Conservation (phyloP, 2,329 filamentous ascomycete species). For the Shiraia sp. region DNA sequence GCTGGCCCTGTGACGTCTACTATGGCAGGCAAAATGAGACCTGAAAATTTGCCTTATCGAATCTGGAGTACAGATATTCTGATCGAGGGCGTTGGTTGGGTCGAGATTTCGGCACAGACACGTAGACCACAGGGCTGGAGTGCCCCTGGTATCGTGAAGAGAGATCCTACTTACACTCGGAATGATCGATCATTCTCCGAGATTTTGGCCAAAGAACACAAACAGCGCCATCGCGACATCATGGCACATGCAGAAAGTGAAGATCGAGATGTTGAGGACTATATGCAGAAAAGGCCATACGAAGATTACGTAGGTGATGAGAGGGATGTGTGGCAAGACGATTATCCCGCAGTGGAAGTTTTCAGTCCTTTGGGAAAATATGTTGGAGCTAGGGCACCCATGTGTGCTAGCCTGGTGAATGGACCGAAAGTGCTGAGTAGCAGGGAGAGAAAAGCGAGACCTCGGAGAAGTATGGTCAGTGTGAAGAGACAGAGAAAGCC, state of each 20-base stretch:
- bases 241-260: constrained; percentile 11
- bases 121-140: constrained; percentile 51
- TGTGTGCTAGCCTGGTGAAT: constrained; percentile 70
- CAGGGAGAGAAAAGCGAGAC: constrained; percentile 59
- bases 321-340: constrained; percentile 19
- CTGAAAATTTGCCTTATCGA: constrained; percentile 74
- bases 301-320: constrained; percentile 17
- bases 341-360: constrained; percentile 76
- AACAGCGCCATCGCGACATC: constrained; percentile 22
- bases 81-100: constrained; percentile 90
- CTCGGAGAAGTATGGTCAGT: constrained; percentile 69
- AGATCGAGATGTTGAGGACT: constrained; percentile 30
- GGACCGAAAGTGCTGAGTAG: constrained; percentile 58
- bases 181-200: constrained; percentile 15
- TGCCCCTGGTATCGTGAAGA: constrained; percentile 52
- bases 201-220: constrained; percentile 12
- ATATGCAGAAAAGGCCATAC: constrained; percentile 34
- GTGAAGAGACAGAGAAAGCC: constrained; percentile 40
- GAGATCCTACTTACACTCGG: constrained; percentile 40
- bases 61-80: constrained; percentile 83
- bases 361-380: constrained; percentile 85
- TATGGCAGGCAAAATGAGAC: constrained; percentile 64
- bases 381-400: constrained; percentile 66
- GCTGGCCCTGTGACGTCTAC: constrained; percentile 72
- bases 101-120: constrained; percentile 84